Percentiles rank a stretch among this genome's conserved stretches.
phyloP scores from a whole-genome alignment of 495 filamentous ascomycete genomes.

The Neurospora sp. region DNA sequence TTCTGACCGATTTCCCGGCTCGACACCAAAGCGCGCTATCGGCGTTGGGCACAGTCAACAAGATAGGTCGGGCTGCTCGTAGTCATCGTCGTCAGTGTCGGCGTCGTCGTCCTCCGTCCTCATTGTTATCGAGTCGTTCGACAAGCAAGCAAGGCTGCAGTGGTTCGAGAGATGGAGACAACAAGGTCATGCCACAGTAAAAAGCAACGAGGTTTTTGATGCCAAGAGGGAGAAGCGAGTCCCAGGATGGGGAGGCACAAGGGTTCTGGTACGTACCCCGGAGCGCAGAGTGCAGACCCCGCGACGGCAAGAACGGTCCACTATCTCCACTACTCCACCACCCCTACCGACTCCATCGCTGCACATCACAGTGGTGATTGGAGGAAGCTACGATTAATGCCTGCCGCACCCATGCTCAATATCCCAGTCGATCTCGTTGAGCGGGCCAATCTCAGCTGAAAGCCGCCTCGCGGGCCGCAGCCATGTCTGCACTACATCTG shows the following conservation, averaged over 20 bases:
- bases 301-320: background rate
- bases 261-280: background rate
- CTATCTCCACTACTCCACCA: background rate
- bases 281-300: background rate
- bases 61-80: background rate
- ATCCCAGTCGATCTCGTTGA: conserved; percentile 21
- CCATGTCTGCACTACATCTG: conserved; percentile 27
- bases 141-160: background rate
- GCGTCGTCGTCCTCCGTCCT: background rate
- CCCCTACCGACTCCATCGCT: background rate
- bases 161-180: conserved; percentile 1
- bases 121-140: background rate
- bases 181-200: background rate
- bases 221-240: background rate
- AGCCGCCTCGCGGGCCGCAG: conserved; percentile 27
- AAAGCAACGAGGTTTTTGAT: background rate
- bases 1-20: background rate
- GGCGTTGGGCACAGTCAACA: background rate
- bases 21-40: background rate
- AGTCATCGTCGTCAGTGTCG: background rate
- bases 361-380: conserved; percentile 13
- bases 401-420: conserved; percentile 10
- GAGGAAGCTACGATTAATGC: conserved; percentile 21
- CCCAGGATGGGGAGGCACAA: background rate
- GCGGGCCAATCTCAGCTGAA: conserved; percentile 28